A percentile compares a stretch with the other conserved stretches of the same genome.
phyloP scores from a whole-genome alignment of 2,329 filamentous ascomycete species.

The Phialemonium atrogriseum region DNA sequence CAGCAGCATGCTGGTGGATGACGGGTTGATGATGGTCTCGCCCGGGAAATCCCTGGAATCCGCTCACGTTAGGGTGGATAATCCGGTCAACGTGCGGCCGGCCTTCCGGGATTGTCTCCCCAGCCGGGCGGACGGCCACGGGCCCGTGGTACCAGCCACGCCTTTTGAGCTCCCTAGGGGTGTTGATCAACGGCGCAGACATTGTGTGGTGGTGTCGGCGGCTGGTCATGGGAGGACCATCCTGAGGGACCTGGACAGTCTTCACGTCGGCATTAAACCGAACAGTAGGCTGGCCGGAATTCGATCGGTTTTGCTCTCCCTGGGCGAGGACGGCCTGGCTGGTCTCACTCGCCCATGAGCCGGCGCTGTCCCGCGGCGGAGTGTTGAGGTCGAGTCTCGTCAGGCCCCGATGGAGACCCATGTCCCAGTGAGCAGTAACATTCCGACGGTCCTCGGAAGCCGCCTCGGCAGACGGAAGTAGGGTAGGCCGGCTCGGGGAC shows the following conservation, averaged over 20 bases:
- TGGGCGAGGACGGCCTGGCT: conserved; percentile 47
- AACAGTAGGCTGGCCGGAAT: conserved; percentile 33
- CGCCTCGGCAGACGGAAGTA: conserved; percentile 21
- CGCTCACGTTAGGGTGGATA: conserved; percentile 47
- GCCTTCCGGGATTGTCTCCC: conserved; percentile 28
- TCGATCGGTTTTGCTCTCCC: conserved; percentile 39
- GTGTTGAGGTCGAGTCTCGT: conserved; percentile 56
- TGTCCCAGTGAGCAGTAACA: conserved; percentile 51
- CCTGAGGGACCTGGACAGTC: conserved; percentile 15
- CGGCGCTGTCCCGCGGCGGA: conserved; percentile 42
- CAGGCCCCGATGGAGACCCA: conserved; percentile 56
- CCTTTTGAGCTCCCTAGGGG: conserved; percentile 53
- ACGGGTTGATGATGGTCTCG: conserved; percentile 20
- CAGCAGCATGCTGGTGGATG: conserved; percentile 17
- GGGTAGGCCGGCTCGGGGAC: conserved; percentile 26
- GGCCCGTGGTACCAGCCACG: conserved; percentile 65
- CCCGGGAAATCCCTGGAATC: conserved; percentile 42
- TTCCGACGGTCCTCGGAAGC: conserved; percentile 39
- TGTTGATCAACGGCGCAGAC: conserved; percentile 48
- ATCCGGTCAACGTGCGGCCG: conserved; percentile 43
- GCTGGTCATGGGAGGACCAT: not conserved
- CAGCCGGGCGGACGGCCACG: conserved; percentile 21
- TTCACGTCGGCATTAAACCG: conserved; percentile 44
- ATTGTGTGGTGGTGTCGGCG: conserved; percentile 46
- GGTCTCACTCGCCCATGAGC: conserved; percentile 48